Evolutionary conservation across 2,329 filamentous ascomycete species (phyloP).

Genomic region (Epichloe gansuensis): DNA sequence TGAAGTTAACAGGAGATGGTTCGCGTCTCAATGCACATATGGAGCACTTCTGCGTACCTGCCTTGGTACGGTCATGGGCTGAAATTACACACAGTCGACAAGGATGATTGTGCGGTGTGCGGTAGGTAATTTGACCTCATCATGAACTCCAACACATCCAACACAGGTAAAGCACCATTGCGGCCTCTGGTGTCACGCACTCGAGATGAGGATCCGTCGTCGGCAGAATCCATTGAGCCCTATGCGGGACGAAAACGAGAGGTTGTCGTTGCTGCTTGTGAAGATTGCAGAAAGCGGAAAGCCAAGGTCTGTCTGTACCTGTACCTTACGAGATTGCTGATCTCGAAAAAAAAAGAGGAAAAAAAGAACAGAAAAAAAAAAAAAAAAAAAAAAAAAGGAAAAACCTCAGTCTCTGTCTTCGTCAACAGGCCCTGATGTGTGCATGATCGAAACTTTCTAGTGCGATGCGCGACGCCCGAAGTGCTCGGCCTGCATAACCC

Average conservation of each 20-base stretch:
- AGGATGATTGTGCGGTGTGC: background rate
- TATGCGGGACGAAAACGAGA: background rate
- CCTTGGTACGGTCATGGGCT: background rate
- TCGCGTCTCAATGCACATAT: background rate
- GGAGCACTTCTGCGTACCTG: background rate
- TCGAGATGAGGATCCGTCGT: background rate
- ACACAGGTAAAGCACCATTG: background rate
- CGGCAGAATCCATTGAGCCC: background rate
- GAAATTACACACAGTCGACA: background rate
- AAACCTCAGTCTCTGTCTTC: background rate
- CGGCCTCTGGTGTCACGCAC: background rate
- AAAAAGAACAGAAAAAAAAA: background rate
- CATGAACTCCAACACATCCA: background rate
- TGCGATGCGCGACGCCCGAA: constrained; percentile 1
- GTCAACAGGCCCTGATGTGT: background rate
- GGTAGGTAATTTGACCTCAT: background rate
- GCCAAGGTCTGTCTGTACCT: background rate
- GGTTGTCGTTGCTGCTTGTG: background rate
- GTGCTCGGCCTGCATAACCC: background rate
- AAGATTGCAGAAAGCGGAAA: constrained; percentile 1
- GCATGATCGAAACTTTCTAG: background rate
- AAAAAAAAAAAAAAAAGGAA: background rate
- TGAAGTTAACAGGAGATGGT: background rate
- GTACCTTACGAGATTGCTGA: background rate
- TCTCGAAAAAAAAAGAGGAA: too few species aligned